Percentiles rank a stretch among this genome's conserved stretches.
Evolutionary conservation across 2,329 filamentous ascomycete genomes (phyloP).

Genomic region (Monosporascus ibericus): DNA sequence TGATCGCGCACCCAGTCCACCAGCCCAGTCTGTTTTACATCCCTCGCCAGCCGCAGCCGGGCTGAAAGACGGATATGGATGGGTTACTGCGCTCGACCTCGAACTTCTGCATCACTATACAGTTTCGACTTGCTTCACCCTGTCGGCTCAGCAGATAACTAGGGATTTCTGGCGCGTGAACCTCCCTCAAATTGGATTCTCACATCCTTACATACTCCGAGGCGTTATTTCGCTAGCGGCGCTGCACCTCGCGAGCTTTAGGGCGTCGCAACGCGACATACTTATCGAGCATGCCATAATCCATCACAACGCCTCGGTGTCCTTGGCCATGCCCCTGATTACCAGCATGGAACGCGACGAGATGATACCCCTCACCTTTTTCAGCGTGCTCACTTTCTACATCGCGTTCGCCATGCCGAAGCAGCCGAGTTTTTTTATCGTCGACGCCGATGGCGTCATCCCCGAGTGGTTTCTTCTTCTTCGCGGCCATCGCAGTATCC

Average conservation of each 20-base stretch:
- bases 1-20: no score
- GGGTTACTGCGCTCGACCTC: conserved; percentile 32
- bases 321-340: conserved; percentile 26
- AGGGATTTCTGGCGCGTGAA: conserved; percentile 41
- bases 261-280: conserved; percentile 28
- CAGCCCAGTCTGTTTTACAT: neutral
- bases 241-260: conserved; percentile 39
- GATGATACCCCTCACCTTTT: conserved; percentile 30
- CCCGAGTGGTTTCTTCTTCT: conserved; percentile 33
- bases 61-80: conserved; percentile 4
- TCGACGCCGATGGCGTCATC: conserved; percentile 25
- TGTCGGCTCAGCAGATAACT: conserved; percentile 34
- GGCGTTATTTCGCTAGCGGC: conserved; percentile 43
- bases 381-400: conserved; percentile 31
- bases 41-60: conserved; percentile 10
- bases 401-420: conserved; percentile 30
- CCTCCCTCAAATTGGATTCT: conserved; percentile 40
- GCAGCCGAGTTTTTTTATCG: conserved; percentile 28
- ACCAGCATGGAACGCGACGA: conserved; percentile 26
- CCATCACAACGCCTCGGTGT: conserved; percentile 29
- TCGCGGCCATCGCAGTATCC: conserved; percentile 28
- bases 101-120: conserved; percentile 49
- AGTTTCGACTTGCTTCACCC: conserved; percentile 41
- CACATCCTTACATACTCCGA: conserved; percentile 41
- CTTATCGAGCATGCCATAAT: conserved; percentile 32